Evolutionary conservation across 75 land plant genomes (phyloP).

Genomic region (Sequoiadendron giganteum): DNA sequence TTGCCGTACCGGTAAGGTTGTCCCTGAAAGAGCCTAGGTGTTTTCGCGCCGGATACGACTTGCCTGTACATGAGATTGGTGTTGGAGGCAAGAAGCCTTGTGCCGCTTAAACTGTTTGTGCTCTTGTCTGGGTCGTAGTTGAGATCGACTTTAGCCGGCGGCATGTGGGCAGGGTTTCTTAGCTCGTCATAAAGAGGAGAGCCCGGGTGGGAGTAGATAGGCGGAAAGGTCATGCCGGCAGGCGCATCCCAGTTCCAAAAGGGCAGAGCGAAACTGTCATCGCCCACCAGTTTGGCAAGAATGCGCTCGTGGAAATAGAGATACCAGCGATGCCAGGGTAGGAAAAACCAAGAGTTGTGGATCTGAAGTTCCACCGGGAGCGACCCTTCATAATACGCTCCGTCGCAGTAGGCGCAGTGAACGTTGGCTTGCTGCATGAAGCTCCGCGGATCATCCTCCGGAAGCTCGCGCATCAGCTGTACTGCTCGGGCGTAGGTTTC

Average conservation of each 20-base stretch:
- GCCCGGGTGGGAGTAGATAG: slow-evolving; percentile 21
- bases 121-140: slow-evolving; percentile 21
- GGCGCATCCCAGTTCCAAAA: slow-evolving; percentile 78
- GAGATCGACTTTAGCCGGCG: slow-evolving; percentile 39
- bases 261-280: slow-evolving; percentile 57
- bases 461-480: slow-evolving; percentile 24
- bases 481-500: slow-evolving; percentile 29
- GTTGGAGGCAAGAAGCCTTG: slow-evolving; percentile 25
- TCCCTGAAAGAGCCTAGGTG: slow-evolving; percentile 49
- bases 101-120: not conserved
- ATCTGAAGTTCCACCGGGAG: slow-evolving; percentile 46
- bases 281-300: slow-evolving; percentile 48
- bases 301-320: slow-evolving; percentile 76
- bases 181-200: slow-evolving; percentile 39
- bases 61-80: slow-evolving; percentile 60
- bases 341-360: slow-evolving; percentile 72
- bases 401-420: slow-evolving; percentile 52
- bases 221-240: slow-evolving; percentile 35
- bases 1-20: slow-evolving; percentile 53
- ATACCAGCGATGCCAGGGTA: slow-evolving; percentile 68
- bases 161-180: slow-evolving; percentile 37
- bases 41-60: slow-evolving; percentile 38
- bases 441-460: slow-evolving; percentile 29
- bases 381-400: slow-evolving; percentile 23
- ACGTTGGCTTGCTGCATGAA: slow-evolving; percentile 35